Evolutionary conservation across 2,329 filamentous ascomycete genomes (phyloP).

Genomic region (Bipolaris gigantea): DNA sequence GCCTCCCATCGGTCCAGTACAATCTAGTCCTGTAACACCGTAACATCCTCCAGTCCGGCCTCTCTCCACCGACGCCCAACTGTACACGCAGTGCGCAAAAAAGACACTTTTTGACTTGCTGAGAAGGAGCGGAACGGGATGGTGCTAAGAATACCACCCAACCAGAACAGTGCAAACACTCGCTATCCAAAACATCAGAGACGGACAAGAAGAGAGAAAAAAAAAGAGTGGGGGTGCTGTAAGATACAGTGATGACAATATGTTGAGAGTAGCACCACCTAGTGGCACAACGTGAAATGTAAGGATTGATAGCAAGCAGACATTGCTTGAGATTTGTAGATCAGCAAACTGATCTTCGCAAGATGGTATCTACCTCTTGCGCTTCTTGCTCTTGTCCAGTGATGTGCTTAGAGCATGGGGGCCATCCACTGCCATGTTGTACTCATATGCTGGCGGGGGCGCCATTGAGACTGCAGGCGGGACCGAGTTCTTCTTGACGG

Average conservation of each 20-base stretch:
- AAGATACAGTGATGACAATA: conserved; percentile 9
- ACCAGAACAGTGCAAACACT: conserved; percentile 7
- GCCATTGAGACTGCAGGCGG: conserved; percentile 39
- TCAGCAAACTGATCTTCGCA: not conserved
- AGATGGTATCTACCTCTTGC: conserved; percentile 58
- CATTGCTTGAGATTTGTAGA: not conserved
- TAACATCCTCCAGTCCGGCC: conserved; percentile 12
- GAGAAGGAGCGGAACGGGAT: conserved; percentile 13
- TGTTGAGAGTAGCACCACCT: conserved; percentile 7
- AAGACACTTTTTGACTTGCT: conserved; percentile 13
- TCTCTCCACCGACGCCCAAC: conserved; percentile 4
- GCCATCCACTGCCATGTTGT: conserved; percentile 25
- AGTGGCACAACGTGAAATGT: conserved; percentile 11
- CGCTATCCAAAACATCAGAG: conserved; percentile 21
- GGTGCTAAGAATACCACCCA: conserved; percentile 6
- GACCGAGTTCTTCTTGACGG: conserved; percentile 58
- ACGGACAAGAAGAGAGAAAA: not conserved
- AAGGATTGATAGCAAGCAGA: conserved; percentile 3
- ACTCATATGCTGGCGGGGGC: conserved; percentile 39
- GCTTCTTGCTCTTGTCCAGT: conserved; percentile 67
- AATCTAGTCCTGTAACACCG: conserved; percentile 18
- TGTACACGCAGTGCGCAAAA: conserved; percentile 6
- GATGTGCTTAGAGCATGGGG: conserved; percentile 23
- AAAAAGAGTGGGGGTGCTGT: not conserved
- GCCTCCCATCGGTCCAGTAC: conserved; percentile 6